Conservation (phyloP, 805 yeast genomes). For the Yarrowia sp. region DNA sequence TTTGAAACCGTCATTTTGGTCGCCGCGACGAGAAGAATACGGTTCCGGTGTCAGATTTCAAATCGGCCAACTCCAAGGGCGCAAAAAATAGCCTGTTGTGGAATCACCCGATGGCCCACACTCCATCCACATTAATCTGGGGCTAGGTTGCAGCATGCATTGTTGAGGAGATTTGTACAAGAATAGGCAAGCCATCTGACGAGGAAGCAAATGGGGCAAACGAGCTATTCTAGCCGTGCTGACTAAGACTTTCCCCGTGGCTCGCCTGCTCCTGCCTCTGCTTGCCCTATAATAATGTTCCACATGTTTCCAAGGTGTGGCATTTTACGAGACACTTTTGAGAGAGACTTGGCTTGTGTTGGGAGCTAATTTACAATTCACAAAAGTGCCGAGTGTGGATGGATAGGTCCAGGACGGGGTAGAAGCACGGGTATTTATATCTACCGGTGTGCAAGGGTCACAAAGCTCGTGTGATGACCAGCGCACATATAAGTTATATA, state of each 20-base stretch:
- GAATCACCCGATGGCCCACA: constrained; percentile 6
- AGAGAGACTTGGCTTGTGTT: background rate
- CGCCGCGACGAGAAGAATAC: background rate
- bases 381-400: constrained; percentile 3
- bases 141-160: constrained; percentile 33
- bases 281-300: background rate
- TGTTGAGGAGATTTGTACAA: background rate
- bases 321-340: background rate
- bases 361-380: constrained; percentile 25
- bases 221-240: background rate
- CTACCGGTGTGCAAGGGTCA: background rate
- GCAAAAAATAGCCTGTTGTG: background rate
- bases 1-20: background rate
- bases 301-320: constrained; percentile 1
- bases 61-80: background rate
- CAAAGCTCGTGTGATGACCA: background rate
- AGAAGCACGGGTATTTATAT: too few species aligned
- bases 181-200: too few species aligned
- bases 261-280: background rate
- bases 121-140: constrained; percentile 7
- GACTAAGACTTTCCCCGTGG: background rate
- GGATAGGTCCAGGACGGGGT: too few species aligned
- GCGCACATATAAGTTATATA: constrained; percentile 1
- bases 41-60: background rate
- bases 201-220: too few species aligned